Conservation (phyloP, 345 rosid genomes). For the Lenwebbia sp. region DNA sequence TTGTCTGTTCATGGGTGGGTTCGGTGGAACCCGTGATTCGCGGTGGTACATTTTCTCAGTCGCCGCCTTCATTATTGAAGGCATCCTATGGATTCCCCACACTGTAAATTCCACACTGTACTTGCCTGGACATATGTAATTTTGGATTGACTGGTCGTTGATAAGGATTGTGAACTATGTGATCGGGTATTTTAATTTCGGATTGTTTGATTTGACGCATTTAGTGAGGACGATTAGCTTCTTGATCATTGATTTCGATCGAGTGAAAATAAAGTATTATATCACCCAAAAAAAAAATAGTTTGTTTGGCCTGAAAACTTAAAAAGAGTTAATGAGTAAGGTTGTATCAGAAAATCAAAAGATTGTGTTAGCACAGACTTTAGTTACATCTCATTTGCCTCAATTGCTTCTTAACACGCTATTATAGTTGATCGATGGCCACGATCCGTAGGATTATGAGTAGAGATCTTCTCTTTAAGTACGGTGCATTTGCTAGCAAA, state of each 20-base stretch:
- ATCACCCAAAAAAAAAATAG: rapidly evolving
- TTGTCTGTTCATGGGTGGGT: neutral
- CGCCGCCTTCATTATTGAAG: neutral
- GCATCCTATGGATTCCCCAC: neutral
- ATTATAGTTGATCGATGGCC: neutral
- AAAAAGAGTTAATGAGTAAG: no score
- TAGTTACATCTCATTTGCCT: neutral
- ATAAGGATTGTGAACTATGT: neutral
- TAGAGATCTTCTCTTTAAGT: rapidly evolving
- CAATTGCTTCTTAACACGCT: neutral
- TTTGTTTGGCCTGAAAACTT: no score
- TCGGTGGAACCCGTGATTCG: neutral
- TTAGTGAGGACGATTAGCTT: rapidly evolving
- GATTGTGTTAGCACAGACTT: rapidly evolving
- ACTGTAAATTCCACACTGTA: neutral
- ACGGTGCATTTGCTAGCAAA: neutral
- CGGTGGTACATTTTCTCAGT: neutral
- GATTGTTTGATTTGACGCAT: rapidly evolving
- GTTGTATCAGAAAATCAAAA: neutral
- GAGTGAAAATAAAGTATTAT: rapidly evolving
- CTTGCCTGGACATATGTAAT: neutral
- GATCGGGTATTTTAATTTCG: neutral
- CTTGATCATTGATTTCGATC: rapidly evolving
- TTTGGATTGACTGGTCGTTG: neutral
- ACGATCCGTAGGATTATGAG: rapidly evolving